Percentiles rank a stretch among this genome's conserved stretches.
These are phyloP conservation scores for Diaporthe sp. DNA, from an alignment of 2,329 filamentous ascomycete genomes.

Conservation along the genomic window DNA sequence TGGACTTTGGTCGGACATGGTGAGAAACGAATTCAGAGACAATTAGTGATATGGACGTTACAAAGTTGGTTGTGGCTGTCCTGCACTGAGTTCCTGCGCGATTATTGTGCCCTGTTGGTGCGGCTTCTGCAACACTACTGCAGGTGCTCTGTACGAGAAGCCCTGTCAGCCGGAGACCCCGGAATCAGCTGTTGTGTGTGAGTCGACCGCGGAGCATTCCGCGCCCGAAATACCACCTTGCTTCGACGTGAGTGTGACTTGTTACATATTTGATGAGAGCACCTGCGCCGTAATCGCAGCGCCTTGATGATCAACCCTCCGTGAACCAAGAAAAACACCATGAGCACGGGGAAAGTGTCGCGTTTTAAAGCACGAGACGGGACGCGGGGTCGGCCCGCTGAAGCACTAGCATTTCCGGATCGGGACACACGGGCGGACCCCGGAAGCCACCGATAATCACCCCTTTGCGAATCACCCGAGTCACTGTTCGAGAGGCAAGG, in stretches of 20 bases:
- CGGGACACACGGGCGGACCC: neutral
- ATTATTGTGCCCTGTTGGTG: constrained; percentile 10
- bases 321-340: neutral
- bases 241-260: neutral
- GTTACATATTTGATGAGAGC: neutral
- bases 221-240: neutral
- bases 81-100: neutral
- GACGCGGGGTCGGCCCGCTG: constrained; percentile 23
- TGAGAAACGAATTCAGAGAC: neutral
- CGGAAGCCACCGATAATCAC: constrained; percentile 26
- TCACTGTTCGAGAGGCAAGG: neutral
- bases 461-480: constrained; percentile 21
- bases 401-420: constrained; percentile 1
- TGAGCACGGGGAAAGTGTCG: neutral
- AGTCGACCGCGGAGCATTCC: neutral
- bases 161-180: constrained; percentile 10
- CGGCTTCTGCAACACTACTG: neutral
- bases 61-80: neutral
- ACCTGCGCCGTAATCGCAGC: neutral
- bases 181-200: constrained; percentile 16
- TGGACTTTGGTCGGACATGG: no score
- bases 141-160: constrained; percentile 1
- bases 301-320: neutral
- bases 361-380: neutral
- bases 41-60: neutral